Evolutionary conservation across 495 filamentous ascomycete species (phyloP), one percentile per base, ranked within the genome.

Genomic region (Aeminium ludgeri): DNA sequence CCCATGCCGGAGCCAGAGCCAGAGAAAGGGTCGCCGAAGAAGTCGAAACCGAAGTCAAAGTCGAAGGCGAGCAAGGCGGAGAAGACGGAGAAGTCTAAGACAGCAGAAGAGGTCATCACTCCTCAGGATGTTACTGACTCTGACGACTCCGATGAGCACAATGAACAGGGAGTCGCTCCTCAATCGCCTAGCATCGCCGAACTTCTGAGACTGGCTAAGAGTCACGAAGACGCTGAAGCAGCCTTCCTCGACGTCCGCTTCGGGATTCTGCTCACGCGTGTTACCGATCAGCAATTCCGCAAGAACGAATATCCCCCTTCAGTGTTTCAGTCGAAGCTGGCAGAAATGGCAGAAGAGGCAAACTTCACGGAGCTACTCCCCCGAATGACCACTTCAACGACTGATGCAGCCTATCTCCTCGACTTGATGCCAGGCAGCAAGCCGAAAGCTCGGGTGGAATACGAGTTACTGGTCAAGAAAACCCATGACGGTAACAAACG

Each of bases 401-500:
- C 1, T 1, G 43, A 45, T 17, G 43, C 43, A 2, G 18, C 19
- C 4, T 29, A 40, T 15, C 3, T 45, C 6, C 30, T 39, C 25
- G 20, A 27, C 10, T 19, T 38, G 6, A 6, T 35, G 28, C 10
- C 20, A 6, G 36, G 20, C 2, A 18, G 30, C 20, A 30, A 27
- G 2, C 6, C 12, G 18, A 10, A 10, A 11, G 42, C 42, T 15
- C 4, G 32, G 2, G 34, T 35, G 1, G n/a, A 3, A 11, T 44
- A 44, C 25, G 42, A 44, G 35, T 20, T 44, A 13, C 23, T 31
- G 10, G 10, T 44, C 27, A 35, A 35, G 28, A 35, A 19, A 18
- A 12, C 30, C 30, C n/a, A n/a, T n/a, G 29, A 41, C 4, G 38
- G 38, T 13, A 20, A 11, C 6, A 6, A 18, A 16, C 38, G 30